Evolutionary conservation across 179 eudicot species (phyloP), one percentile per base, ranked within the genome.

Genomic region (Vitellaria paradoxa): DNA sequence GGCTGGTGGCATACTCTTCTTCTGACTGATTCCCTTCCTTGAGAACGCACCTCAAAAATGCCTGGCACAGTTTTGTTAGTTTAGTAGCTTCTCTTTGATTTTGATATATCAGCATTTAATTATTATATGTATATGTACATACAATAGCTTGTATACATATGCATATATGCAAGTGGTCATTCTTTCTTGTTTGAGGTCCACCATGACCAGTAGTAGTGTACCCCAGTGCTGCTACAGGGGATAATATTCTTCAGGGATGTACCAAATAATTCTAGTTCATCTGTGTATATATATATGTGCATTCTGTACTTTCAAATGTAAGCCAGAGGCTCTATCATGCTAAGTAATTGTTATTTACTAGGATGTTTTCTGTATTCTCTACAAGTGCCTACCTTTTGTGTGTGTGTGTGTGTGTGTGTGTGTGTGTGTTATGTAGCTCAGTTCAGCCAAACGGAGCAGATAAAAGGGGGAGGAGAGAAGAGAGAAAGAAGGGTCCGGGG

Each of bases 1-100:
- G 99, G 99, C 7, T 96, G 99, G 99, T 96, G 99, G 99, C 99
- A 96, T 80, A 96, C 98, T 8, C 93, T 94, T 71, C 88, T 92
- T 53, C 84, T 96, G 26, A 91, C 94, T 3, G 96, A 96, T 74
- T 77, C 96, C 40, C 90, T 91, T 5, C 84, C 93, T 68, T 93
- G 83, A 89, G 76, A 11, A 1, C 12, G 1, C 56, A 30, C 20
- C 15, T 71, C 63, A 11, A 12, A 50, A 26, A 24, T 46, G 62
- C 0, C 66, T 77, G 56, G 68, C 73, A 76, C 85, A 87, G 76
- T 91, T 93, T 88, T 90, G 96, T 80, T 89, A 86, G 98, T 86
- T 88, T 87, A 84, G 89, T 24, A 30, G 67, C 37, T 30, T 65
- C 47, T 73, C 62, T 26, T 70, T 30, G 12, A 60, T 65, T 30